Evolutionary conservation across 345 rosid genomes (phyloP).

Genomic region (Nasturtium officinale): DNA sequence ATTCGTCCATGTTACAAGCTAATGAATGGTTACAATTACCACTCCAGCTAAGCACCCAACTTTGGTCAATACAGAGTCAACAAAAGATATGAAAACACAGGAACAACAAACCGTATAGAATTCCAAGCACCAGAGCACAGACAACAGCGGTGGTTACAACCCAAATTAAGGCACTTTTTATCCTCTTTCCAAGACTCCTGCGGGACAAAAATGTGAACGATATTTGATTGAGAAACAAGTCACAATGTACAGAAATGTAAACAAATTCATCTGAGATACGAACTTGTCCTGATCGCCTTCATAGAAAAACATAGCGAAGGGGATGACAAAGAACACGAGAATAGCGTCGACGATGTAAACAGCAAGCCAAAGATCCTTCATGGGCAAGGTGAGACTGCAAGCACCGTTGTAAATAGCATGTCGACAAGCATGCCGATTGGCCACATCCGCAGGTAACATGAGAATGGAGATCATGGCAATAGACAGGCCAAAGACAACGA

Average conservation of each 20-base stretch:
- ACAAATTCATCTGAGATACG: constrained; percentile 42
- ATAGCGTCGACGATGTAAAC: constrained; percentile 81
- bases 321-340: constrained; percentile 92
- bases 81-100: neutral
- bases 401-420: constrained; percentile 95
- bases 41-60: neutral
- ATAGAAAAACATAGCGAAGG: constrained; percentile 98
- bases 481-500: constrained; percentile 91
- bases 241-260: neutral
- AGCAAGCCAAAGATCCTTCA: constrained; percentile 98
- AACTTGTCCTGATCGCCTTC: constrained; percentile 99
- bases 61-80: neutral
- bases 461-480: constrained; percentile 87
- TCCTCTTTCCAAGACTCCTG: constrained; percentile 88
- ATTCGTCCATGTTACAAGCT: neutral
- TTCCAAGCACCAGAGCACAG: constrained; percentile 85
- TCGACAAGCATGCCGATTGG: constrained; percentile 96
- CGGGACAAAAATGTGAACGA: constrained; percentile 17
- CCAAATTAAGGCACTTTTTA: constrained; percentile 87
- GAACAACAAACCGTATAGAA: constrained; percentile 74
- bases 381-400: constrained; percentile 90
- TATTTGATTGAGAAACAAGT: neutral
- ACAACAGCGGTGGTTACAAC: constrained; percentile 82
- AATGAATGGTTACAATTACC: constrained; percentile 6
- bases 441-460: constrained; percentile 99